Evolutionary conservation across 2,329 filamentous ascomycete species (phyloP).

Genomic region (Fusarium chuoi): DNA sequence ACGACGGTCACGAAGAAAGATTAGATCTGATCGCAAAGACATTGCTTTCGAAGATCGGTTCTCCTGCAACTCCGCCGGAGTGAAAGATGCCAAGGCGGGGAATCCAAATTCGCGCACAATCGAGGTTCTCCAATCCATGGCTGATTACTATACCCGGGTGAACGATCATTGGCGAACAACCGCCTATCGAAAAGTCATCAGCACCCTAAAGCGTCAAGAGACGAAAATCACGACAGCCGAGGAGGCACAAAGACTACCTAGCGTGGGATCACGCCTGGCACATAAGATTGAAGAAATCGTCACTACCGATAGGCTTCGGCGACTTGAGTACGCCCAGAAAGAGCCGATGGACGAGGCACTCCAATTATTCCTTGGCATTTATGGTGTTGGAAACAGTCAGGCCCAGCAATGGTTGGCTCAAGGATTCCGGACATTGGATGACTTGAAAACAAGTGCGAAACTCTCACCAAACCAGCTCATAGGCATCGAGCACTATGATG

Average conservation of each 20-base stretch:
- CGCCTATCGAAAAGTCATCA: conserved; percentile 81
- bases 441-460: conserved; percentile 69
- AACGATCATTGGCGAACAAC: conserved; percentile 80
- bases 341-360: conserved; percentile 75
- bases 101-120: conserved; percentile 84
- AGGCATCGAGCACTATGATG: conserved; percentile 81
- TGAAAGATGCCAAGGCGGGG: conserved; percentile 52
- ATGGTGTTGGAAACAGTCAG: conserved; percentile 77
- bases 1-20: conserved; percentile 35
- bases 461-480: conserved; percentile 77
- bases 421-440: conserved; percentile 79
- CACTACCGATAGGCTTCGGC: conserved; percentile 74
- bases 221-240: conserved; percentile 72
- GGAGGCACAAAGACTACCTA: conserved; percentile 74
- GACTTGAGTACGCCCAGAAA: conserved; percentile 75
- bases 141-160: conserved; percentile 78
- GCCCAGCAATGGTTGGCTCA: conserved; percentile 81
- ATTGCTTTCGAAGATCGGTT: conserved; percentile 60
- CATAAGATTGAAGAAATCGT: conserved; percentile 92
- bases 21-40: conserved; percentile 41
- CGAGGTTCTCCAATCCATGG: conserved; percentile 80
- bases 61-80: conserved; percentile 64
- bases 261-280: conserved; percentile 78
- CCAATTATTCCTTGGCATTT: conserved; percentile 78
- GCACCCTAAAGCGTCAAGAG: conserved; percentile 74